Evolutionary conservation across 768 basidiomycete genomes (phyloP), one percentile per base, ranked within the genome.

Genomic region (Naganishia randhawae): DNA sequence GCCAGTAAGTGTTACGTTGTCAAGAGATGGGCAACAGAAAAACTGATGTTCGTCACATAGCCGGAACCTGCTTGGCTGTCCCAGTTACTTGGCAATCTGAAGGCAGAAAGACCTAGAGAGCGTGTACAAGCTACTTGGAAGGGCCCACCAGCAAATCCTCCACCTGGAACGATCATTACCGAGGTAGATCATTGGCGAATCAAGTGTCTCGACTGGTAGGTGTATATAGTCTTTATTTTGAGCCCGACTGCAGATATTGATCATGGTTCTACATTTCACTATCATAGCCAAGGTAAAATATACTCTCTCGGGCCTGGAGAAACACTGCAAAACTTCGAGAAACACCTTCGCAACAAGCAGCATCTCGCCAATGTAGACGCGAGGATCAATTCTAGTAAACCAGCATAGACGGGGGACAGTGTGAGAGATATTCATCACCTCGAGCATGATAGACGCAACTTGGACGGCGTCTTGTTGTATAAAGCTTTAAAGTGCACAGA

Each of bases 181-280:
- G 78, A 83, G 33, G 82, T 84, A 50, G 83, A 82, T n/a, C 79
- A 82, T 27, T 97, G 94, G 93, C 84, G 96, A 69, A 92, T 90
- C 31, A 98, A 97, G 76, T 99, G 96, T 75, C 82, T 96, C 61
- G 95, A 97, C 77, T 96, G 92, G 94, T 92, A 74, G 70, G 81
- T 77, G 37, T 1, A 2, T 4, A 16, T 13, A 1, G 22, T 19
- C n/a, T 14, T n/a, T 25, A 27, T 16, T 27, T 41, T 29, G 19
- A n/a, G n/a, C 10, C 10, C 10, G 22, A 45, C 45, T 31, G 50
- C 27, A 19, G 45, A 31, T n/a, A 42, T 33, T 53, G 27, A 32
- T 31, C 50, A 25, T 22, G 17, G 9, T 17, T 10, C 4, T 22
- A 50, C 64, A 6, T 32, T 16, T 19, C 63, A 31, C 16, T 37